Percentiles rank a stretch among this genome's conserved stretches.
Conservation (phyloP, 306 rosid species). For the Vachellia pachyceras region DNA sequence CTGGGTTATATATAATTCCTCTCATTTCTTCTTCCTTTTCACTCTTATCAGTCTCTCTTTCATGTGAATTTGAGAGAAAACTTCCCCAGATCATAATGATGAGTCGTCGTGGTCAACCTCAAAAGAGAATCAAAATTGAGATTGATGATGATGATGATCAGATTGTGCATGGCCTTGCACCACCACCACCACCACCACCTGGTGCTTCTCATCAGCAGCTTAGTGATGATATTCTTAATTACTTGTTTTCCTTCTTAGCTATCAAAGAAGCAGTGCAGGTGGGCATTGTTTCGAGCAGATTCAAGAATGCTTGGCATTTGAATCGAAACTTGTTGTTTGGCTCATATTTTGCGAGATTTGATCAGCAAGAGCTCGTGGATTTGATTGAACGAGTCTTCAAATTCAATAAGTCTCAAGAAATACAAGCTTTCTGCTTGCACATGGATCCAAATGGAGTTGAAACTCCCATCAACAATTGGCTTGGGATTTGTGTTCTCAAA, state of each 20-base stretch:
- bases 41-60: neutral
- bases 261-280: constrained; percentile 9
- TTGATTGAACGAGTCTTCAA: constrained; percentile 29
- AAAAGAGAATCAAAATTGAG: constrained; percentile 17
- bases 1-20: neutral
- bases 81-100: constrained; percentile 23
- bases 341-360: neutral
- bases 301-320: constrained; percentile 7
- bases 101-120: neutral
- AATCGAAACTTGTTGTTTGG: constrained; percentile 37
- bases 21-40: neutral
- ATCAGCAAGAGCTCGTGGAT: neutral
- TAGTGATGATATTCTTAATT: constrained; percentile 22
- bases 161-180: neutral
- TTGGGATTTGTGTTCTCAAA: constrained; percentile 5
- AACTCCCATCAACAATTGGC: constrained; percentile 18
- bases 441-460: constrained; percentile 9
- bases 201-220: neutral
- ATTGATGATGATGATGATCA: neutral
- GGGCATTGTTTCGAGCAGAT: neutral
- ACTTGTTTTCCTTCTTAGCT: constrained; percentile 43
- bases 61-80: neutral
- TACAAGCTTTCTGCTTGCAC: constrained; percentile 24
- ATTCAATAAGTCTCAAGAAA: constrained; percentile 1
- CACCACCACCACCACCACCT: neutral